A percentile compares a stretch with the other conserved stretches of the same genome.
Conservation (phyloP, 2,329 filamentous ascomycete species). For the Botrytis aclada region DNA sequence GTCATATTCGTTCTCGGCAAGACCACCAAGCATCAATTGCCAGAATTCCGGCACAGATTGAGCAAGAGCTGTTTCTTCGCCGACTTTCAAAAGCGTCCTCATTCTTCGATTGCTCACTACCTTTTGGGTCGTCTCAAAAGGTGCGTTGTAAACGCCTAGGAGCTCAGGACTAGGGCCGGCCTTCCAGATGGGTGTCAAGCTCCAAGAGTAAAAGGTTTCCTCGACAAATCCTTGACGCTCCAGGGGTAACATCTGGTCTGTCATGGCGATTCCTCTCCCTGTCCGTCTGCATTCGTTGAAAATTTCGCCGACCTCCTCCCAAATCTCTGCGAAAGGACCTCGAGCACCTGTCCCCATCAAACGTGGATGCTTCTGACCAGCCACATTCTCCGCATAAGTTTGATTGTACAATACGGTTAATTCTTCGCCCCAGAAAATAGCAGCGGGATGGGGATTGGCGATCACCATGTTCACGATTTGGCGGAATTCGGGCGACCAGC, state of each 20-base stretch:
- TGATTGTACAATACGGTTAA: conserved; percentile 69
- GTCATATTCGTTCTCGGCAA: conserved; percentile 71
- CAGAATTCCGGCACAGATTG: conserved; percentile 71
- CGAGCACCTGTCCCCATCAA: conserved; percentile 55
- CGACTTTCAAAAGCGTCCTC: conserved; percentile 72
- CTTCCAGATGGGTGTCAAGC: conserved; percentile 64
- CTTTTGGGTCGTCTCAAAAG: conserved; percentile 74
- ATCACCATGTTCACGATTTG: conserved; percentile 78
- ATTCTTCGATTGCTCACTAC: conserved; percentile 74
- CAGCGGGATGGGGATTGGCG: conserved; percentile 69
- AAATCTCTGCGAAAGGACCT: conserved; percentile 68
- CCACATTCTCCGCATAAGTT: conserved; percentile 64
- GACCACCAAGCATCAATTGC: conserved; percentile 61
- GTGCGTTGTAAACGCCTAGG: conserved; percentile 66
- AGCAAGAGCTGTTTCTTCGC: conserved; percentile 68
- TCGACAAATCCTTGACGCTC: conserved; percentile 63
- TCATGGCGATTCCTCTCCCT: conserved; percentile 75
- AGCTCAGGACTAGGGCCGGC: conserved; percentile 68
- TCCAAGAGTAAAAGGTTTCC: conserved; percentile 82
- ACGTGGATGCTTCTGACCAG: conserved; percentile 70
- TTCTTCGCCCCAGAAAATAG: conserved; percentile 72
- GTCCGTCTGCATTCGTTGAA: conserved; percentile 64
- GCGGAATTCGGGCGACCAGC: conserved; percentile 68
- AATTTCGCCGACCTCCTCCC: conserved; percentile 64
- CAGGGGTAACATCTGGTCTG: conserved; percentile 74